These are phyloP conservation scores for Tolypocladium endophyticum DNA, from an alignment of 2,329 filamentous ascomycete species.

Conservation along the genomic window DNA sequence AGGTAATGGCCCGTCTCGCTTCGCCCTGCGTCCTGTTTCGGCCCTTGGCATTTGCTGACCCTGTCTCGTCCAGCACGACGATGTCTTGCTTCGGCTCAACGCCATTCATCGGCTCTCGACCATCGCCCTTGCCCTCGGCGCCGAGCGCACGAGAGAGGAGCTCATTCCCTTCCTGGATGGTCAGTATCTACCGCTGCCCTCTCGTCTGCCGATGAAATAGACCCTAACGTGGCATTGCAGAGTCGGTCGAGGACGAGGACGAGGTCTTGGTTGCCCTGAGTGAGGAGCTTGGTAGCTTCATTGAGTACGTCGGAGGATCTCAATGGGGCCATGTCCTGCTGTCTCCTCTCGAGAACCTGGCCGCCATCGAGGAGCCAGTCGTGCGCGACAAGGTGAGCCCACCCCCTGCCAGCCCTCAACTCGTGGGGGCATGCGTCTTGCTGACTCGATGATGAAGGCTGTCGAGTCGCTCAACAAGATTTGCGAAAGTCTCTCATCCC, in stretches of 20 bases:
- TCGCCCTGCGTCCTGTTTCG: constrained; percentile 1
- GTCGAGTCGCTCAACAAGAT: constrained; percentile 99
- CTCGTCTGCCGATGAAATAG: neutral
- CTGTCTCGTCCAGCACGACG: constrained; percentile 64
- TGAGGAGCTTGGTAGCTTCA: constrained; percentile 91
- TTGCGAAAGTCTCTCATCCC: constrained; percentile 78
- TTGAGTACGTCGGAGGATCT: constrained; percentile 93
- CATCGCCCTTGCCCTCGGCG: constrained; percentile 89
- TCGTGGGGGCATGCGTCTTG: neutral
- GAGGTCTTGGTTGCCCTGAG: constrained; percentile 95
- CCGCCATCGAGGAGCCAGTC: constrained; percentile 94
- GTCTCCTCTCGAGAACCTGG: constrained; percentile 93
- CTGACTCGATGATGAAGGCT: constrained; percentile 51
- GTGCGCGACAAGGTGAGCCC: constrained; percentile 83
- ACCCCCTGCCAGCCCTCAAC: constrained; percentile 9
- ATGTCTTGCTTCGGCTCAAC: constrained; percentile 94
- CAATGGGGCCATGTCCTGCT: constrained; percentile 93
- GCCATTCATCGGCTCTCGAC: constrained; percentile 97
- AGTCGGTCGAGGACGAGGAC: constrained; percentile 98
- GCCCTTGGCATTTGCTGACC: constrained; percentile 14
- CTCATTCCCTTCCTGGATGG: constrained; percentile 98
- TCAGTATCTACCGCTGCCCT: constrained; percentile 34
- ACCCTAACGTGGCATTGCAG: constrained; percentile 34
- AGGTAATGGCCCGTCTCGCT: constrained; percentile 46
- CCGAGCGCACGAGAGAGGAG: constrained; percentile 95